Conservation (phyloP, 1,284 basidiomycete genomes). For the Porphyrellus sp. region DNA sequence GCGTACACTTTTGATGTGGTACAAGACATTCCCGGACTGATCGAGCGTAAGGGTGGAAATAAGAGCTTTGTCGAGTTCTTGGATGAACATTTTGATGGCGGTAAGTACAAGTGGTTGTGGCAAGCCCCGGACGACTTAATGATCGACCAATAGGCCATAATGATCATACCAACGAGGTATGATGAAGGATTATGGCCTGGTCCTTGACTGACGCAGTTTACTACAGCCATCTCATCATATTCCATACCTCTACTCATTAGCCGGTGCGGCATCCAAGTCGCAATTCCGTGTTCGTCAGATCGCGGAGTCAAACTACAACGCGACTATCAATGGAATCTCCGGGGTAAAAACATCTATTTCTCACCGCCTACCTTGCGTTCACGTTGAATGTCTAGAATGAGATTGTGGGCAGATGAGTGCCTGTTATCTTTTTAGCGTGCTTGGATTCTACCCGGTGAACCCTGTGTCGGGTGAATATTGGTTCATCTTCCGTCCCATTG, state of each 20-base stretch:
- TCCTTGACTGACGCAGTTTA: constrained; percentile 7
- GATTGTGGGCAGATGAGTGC: constrained; percentile 89
- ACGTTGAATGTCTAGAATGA: constrained; percentile 56
- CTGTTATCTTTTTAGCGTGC: constrained; percentile 79
- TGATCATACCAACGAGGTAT: constrained; percentile 78
- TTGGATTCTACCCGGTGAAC: constrained; percentile 87
- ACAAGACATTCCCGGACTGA: constrained; percentile 65
- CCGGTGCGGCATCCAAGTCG: constrained; percentile 65
- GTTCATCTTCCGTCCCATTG: constrained; percentile 23
- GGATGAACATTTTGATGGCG: constrained; percentile 74
- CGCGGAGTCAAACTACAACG: constrained; percentile 62
- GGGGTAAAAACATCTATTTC: constrained; percentile 45
- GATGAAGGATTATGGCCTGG: background rate
- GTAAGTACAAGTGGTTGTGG: constrained; percentile 27
- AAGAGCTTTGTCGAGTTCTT: constrained; percentile 62
- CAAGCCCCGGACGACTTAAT: background rate
- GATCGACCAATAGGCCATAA: constrained; percentile 59
- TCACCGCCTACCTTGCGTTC: background rate
- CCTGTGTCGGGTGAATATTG: constrained; percentile 76
- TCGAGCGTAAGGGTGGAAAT: constrained; percentile 64
- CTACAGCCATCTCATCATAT: constrained; percentile 75
- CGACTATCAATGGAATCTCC: constrained; percentile 61
- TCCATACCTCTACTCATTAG: constrained; percentile 76
- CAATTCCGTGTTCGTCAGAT: constrained; percentile 71
- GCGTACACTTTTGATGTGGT: constrained; percentile 78